Evolutionary conservation across 2,329 filamentous ascomycete species (phyloP), one percentile per base, ranked within the genome.

Genomic region (Raffaelea ambrosiae): DNA sequence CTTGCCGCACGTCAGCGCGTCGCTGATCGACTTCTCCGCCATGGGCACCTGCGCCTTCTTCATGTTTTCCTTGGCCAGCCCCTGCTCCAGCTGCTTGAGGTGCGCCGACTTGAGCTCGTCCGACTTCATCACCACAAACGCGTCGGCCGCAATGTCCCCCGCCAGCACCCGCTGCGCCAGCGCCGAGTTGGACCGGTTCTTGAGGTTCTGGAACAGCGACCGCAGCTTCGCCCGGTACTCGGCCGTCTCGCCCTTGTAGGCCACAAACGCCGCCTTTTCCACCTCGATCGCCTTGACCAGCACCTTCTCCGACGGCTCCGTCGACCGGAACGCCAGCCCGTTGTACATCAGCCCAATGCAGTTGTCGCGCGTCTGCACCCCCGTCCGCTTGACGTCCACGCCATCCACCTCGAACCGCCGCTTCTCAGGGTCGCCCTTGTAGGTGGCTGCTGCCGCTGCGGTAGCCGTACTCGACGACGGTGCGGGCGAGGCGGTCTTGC

Each of bases 301-400:
- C 40, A 97, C 79, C 19, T 79, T 73, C 47, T 82, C 81, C 22
- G 87, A 63, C 23, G 86, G 79, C 64, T 86, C 84, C 49, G 81
- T 77, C 42, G 85, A 89, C 53, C 77, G 76, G 62, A 72, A 84
- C 7, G 79, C 77, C 18, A 98, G 75, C 16, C 90, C 93, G 59
- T 98, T 93, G 71, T 97, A 98, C 65, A 98, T 79, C 40, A 98
- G 77, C 44, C 88, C 89, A 53, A 96, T 83, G 64, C 87, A 95
- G 61, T 81, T 84, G 69, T 97, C 87, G 50, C 93, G 85, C 19
- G 78, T 77, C 49, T 74, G 69, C 51, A 84, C 83, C 43, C 81
- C 81, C 16, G 89, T 96, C 46, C 88, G 79, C 55, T 83, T 79
- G 58, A 79, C 78, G 58, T 90, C 82, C 46, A 95, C 81, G 38